Evolutionary conservation across 202 grass and related monocot species (phyloP), one percentile per base, ranked within the genome.

Genomic region (Digitaria exilis): DNA sequence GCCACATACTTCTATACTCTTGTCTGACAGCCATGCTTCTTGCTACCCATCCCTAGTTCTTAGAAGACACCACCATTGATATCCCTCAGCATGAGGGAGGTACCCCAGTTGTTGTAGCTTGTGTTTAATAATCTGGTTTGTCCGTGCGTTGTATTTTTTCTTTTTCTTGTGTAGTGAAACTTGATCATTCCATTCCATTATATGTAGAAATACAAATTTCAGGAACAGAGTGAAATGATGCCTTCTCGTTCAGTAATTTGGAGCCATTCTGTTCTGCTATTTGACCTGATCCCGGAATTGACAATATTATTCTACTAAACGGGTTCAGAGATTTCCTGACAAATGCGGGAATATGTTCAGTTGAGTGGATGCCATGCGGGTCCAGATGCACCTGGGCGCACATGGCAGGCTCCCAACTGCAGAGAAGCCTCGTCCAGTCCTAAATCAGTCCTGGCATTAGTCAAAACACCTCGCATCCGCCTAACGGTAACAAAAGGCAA

Each of bases 1-100:
- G 74, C 83, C 88, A 73, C 4, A 79, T 83, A 82, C 58, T 89
- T 58, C 26, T 82, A 29, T 89, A 28, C 78, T 85, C 65, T 48
- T 82, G 57, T 82, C 78, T 86, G 58, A 82, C 83, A 78, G 49
- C 73, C 24, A 62, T 80, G 68, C 81, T 88, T 67, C 86, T 69
- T 88, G 78, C 48, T 31, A 49, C 51, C 28, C 18, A 52, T 52
- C 29, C 29, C 60, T 63, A 63, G 69, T 21, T 82, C 24, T 46
- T 82, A 62, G 21, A 49, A 69, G 72, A 76, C 37, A 13, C 26
- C 55, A 60, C 54, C 50, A 32, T 39, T 18, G 34, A 26, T 65
- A 65, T 46, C 69, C 80, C 30, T 50, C 35, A 41, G 58, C 57
- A 69, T 10, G 15, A 60, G 26, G 68, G 68, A 16, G 32, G 24